Evolutionary conservation across 179 eudicot species (phyloP), one percentile per base, ranked within the genome.

Genomic region (Camellia oleifera): DNA sequence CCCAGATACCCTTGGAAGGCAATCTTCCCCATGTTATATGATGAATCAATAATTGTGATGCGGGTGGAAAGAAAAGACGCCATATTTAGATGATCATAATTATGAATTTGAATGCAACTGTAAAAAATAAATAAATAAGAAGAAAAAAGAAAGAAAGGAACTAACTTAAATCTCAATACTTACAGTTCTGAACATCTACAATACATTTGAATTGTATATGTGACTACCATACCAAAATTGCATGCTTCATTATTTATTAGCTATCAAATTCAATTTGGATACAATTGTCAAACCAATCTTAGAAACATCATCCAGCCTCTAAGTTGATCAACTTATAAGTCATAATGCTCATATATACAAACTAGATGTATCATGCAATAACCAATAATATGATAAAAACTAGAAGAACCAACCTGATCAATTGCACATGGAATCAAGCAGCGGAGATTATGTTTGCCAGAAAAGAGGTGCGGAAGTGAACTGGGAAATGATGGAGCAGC

Each of bases 401-500:
- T 57, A 58, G 68, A 60, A 76, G 67, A 77, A 69, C n/a, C 65
- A 82, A 96, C 99, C 99, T 96, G 99, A 72, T 96, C 99, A 83
- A 96, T 96, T 54, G 99, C 99, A 84, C 99, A 96, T 56, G 99
- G 98, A 89, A 96, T 94, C 88, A 96, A 88, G 85, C 99, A 96
- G 53, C 97, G 96, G 58, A 88, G 89, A 73, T 88, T 92, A 75
- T 94, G 92, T 82, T 86, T 88, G 42, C 88, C 92, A 45, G 89
- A 77, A 78, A 96, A 96, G 66, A 96, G 87, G 87, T 96, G 99
- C 23, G 99, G 99, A 82, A 96, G 94, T 75, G 99, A 94, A 83
- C 91, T 96, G 56, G 97, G 92, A 84, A 96, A 96, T 13, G 99
- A 92, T 63, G 99, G 99, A 83, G 90, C 99, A 78, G 99, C 99